These are phyloP conservation scores for Xylaria sp. DNA, from an alignment of 2,329 filamentous ascomycete genomes.

Conservation along the genomic window DNA sequence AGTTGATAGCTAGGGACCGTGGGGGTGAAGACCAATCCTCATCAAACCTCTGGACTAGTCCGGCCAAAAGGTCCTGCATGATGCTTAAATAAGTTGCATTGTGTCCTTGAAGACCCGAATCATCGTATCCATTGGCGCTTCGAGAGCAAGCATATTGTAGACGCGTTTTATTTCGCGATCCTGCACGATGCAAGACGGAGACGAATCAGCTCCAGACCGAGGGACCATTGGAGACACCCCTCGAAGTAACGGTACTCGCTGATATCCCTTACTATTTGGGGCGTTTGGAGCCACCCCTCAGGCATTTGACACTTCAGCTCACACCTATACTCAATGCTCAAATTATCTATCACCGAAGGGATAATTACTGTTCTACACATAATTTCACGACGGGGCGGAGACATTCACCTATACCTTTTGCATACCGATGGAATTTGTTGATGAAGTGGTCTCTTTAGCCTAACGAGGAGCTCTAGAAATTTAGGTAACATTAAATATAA, in stretches of 20 bases:
- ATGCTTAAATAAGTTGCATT: conserved; percentile 41
- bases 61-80: conserved; percentile 39
- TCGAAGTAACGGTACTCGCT: conserved; percentile 26
- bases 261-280: conserved; percentile 19
- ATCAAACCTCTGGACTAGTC: conserved; percentile 35
- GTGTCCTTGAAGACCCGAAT: conserved; percentile 31
- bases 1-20: conserved; percentile 30
- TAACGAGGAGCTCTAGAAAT: background rate
- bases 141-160: conserved; percentile 36
- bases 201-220: conserved; percentile 21
- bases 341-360: conserved; percentile 23
- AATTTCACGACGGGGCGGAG: background rate
- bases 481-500: conserved; percentile 15
- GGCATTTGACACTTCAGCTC: conserved; percentile 36
- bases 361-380: conserved; percentile 34
- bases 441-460: background rate
- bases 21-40: conserved; percentile 35
- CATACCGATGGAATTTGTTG: background rate
- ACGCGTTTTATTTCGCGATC: conserved; percentile 40
- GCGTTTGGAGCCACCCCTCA: conserved; percentile 13
- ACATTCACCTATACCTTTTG: conserved; percentile 1
- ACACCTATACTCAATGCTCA: background rate
- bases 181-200: conserved; percentile 31
- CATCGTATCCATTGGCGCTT: conserved; percentile 27
- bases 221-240: conserved; percentile 18